phyloP scores from a whole-genome alignment of 495 filamentous ascomycete genomes.

The Xylaria palmicola region DNA sequence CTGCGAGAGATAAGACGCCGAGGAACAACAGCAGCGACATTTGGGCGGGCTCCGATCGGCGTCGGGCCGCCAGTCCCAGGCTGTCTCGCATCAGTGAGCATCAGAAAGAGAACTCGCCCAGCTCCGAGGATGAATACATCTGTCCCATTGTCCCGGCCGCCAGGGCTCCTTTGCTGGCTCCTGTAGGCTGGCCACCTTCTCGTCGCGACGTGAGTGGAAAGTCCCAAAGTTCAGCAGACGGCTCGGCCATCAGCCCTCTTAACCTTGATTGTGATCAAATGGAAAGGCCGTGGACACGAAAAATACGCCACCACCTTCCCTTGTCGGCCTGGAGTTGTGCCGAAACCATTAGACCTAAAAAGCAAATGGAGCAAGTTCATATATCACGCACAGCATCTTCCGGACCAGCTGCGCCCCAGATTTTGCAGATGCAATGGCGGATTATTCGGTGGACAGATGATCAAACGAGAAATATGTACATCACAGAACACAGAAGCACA shows the following conservation, averaged over 20 bases:
- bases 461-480: not conserved
- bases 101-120: constrained; percentile 27
- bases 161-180: constrained; percentile 8
- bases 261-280: constrained; percentile 9
- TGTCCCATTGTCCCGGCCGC: constrained; percentile 7
- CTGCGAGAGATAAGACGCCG: not conserved
- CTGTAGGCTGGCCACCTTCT: constrained; percentile 9
- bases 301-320: not conserved
- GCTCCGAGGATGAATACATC: constrained; percentile 26
- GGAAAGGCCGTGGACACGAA: not conserved
- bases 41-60: constrained; percentile 16
- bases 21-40: not conserved
- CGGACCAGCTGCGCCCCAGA: not conserved
- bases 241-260: constrained; percentile 22
- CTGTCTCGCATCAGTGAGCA: constrained; percentile 24
- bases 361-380: not conserved
- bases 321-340: constrained; percentile 4
- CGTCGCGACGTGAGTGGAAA: constrained; percentile 12
- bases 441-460: not conserved
- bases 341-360: not conserved
- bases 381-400: not conserved
- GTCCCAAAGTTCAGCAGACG: constrained; percentile 18
- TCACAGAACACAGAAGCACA: constrained; percentile 6
- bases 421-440: constrained; percentile 4
- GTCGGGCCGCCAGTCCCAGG: constrained; percentile 20